Conservation (phyloP, 768 basidiomycete genomes). For the Vararia minispora region DNA sequence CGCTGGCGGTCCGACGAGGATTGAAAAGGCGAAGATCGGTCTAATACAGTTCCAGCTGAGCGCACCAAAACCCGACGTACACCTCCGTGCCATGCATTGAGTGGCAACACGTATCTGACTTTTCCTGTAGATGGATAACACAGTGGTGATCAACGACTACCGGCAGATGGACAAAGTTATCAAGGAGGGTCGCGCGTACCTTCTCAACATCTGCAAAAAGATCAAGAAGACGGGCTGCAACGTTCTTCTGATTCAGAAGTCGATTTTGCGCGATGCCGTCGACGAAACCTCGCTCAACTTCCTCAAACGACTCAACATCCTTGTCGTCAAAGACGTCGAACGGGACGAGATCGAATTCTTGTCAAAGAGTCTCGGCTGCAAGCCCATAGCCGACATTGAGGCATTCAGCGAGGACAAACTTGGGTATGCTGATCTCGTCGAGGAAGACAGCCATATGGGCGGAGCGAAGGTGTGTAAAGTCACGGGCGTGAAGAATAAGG, state of each 20-base stretch:
- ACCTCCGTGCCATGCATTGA: not conserved
- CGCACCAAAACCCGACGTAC: slow-evolving; percentile 93
- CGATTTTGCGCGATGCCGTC: slow-evolving; percentile 97
- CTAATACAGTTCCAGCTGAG: slow-evolving; percentile 98
- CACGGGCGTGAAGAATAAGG: slow-evolving; percentile 89
- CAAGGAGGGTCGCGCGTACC: slow-evolving; percentile 96
- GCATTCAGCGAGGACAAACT: slow-evolving; percentile 97
- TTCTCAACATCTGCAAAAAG: slow-evolving; percentile 96
- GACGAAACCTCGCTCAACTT: slow-evolving; percentile 96
- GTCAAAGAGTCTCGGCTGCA: slow-evolving; percentile 88
- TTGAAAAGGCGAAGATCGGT: slow-evolving; percentile 98
- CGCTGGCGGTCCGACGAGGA: slow-evolving; percentile 86
- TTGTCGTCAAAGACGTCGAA: slow-evolving; percentile 95
- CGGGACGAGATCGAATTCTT: slow-evolving; percentile 98
- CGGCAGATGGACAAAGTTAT: slow-evolving; percentile 99
- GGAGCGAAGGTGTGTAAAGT: slow-evolving; percentile 92
- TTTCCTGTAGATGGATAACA: slow-evolving; percentile 88
- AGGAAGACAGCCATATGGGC: slow-evolving; percentile 72
- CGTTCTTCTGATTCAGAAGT: slow-evolving; percentile 97
- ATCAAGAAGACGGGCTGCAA: slow-evolving; percentile 99
- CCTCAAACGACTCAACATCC: slow-evolving; percentile 92
- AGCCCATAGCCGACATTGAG: slow-evolving; percentile 95
- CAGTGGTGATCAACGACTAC: slow-evolving; percentile 98
- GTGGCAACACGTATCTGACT: slow-evolving; percentile 9
- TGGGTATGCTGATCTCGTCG: slow-evolving; percentile 91